These are phyloP conservation scores for Pulveroboletus sp. DNA, from an alignment of 768 basidiomycete genomes.

Conservation along the genomic window DNA sequence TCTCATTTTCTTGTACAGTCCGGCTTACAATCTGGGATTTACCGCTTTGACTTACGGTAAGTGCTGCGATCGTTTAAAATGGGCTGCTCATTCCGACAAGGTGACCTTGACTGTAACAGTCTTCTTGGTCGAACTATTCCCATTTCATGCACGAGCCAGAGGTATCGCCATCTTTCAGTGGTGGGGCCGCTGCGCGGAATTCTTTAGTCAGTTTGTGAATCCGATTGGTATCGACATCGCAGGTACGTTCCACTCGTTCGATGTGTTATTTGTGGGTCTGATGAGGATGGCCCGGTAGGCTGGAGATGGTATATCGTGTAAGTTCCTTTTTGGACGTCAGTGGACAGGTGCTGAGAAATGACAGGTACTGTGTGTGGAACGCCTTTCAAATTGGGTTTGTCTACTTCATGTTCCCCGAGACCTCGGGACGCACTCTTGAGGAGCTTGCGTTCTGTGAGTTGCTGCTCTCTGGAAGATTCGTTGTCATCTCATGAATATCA, in stretches of 20 bases:
- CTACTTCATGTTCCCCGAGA: constrained; percentile 16
- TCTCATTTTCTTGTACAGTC: constrained; percentile 8
- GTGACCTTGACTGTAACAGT: too few relatives aligned
- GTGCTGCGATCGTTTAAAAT: neutral
- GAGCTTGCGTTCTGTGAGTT: constrained; percentile 15
- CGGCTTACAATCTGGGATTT: constrained; percentile 2
- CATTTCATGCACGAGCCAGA: constrained; percentile 57
- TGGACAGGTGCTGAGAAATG: neutral
- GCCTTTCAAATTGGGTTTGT: constrained; percentile 13
- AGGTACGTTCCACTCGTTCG: neutral
- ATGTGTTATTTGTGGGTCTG: neutral
- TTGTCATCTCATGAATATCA: neutral
- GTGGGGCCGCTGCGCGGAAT: constrained; percentile 41
- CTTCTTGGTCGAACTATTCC: constrained; percentile 63
- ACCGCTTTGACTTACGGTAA: constrained; percentile 1
- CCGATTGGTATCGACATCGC: constrained; percentile 7
- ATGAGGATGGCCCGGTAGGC: neutral
- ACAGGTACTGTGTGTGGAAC: constrained; percentile 10
- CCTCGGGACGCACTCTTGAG: constrained; percentile 13
- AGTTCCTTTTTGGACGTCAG: neutral
- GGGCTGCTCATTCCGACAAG: too few relatives aligned
- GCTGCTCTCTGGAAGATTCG: neutral
- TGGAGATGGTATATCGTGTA: constrained; percentile 14
- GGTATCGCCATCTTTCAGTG: constrained; percentile 61
- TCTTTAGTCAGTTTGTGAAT: constrained; percentile 4